Evolutionary conservation across 2,329 filamentous ascomycete species (phyloP).

Genomic region (Colletotrichum navitas): DNA sequence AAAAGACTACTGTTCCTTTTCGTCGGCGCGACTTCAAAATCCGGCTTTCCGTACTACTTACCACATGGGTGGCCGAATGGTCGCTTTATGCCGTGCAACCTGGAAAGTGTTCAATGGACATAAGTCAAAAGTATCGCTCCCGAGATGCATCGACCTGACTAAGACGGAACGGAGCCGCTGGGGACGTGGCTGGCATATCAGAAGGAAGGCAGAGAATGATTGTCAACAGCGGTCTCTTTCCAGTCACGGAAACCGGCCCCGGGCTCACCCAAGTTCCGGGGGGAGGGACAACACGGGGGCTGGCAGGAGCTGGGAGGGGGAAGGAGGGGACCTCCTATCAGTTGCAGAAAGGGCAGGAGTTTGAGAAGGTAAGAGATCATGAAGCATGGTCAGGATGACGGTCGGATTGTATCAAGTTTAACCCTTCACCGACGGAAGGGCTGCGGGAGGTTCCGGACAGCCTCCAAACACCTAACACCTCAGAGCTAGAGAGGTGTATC

Average conservation of each 20-base stretch:
- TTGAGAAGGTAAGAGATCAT: slow-evolving; percentile 8
- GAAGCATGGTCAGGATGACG: background rate
- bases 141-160: background rate
- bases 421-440: slow-evolving; percentile 6
- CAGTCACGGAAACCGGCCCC: slow-evolving; percentile 28
- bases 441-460: background rate
- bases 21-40: background rate
- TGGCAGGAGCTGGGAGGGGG: slow-evolving; percentile 19
- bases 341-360: slow-evolving; percentile 32
- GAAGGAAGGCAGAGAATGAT: slow-evolving; percentile 26
- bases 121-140: background rate
- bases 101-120: background rate
- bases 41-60: background rate
- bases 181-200: slow-evolving; percentile 21
- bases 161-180: slow-evolving; percentile 6
- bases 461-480: background rate
- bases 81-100: background rate
- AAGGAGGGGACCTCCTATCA: slow-evolving; percentile 27
- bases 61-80: background rate
- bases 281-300: slow-evolving; percentile 24
- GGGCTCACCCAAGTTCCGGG: background rate
- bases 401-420: background rate
- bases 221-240: slow-evolving; percentile 16
- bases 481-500: slow-evolving; percentile 21
- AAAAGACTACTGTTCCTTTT: background rate